Conservation (phyloP, 148 eudicot species). For the Amaranthus hypochondriacus region DNA sequence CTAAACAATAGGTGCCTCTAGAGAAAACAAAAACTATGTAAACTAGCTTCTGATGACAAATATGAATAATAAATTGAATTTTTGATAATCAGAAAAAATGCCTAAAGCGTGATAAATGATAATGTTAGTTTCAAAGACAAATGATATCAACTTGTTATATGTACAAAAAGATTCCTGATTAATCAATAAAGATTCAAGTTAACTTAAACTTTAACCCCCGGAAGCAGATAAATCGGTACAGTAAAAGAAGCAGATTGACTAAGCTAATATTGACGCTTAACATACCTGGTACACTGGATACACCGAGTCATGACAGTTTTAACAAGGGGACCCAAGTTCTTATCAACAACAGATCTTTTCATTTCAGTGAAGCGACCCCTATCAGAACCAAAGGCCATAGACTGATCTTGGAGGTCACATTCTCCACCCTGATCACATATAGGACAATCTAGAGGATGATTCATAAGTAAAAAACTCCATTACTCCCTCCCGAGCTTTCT, state of each 20-base stretch:
- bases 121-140: too few relatives aligned
- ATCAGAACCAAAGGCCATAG: constrained; percentile 99
- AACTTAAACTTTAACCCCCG: neutral
- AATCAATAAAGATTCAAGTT: neutral
- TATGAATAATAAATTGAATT: too few relatives aligned
- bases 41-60: too few relatives aligned
- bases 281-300: constrained; percentile 80
- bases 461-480: constrained; percentile 97
- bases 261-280: constrained; percentile 26
- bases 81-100: too few relatives aligned
- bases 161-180: neutral
- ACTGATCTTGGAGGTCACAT: constrained; percentile 98
- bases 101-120: too few relatives aligned
- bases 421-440: constrained; percentile 99
- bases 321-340: constrained; percentile 94
- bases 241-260: neutral
- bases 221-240: neutral
- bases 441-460: constrained; percentile 98
- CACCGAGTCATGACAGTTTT: constrained; percentile 99
- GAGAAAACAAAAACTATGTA: too few relatives aligned
- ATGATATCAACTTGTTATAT: too few relatives aligned
- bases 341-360: constrained; percentile 98
- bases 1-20: too few relatives aligned
- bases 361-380: constrained; percentile 92
- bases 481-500: constrained; percentile 98